Base-by-base conservation (phyloP, 2,329 filamentous ascomycete species). In the Metarhizium rileyi region DNA sequence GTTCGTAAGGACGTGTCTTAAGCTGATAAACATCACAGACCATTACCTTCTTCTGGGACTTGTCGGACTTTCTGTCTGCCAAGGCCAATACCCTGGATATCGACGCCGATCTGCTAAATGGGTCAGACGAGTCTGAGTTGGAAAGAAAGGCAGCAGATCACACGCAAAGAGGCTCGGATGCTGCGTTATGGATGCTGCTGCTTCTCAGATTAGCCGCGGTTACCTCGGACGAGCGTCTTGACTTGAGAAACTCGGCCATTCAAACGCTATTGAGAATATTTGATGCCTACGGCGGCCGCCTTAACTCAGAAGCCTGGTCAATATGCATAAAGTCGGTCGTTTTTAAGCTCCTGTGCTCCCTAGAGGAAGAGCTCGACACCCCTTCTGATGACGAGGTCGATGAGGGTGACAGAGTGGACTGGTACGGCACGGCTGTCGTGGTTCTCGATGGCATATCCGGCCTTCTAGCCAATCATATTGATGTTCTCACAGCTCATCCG, bases 21-120 rank as follows among this genome's bases (percentile, higher is more conserved):
- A 9, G 20, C 18, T 38, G 35, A 38, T 20, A 20, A 22, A 38
- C 35, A 18, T 38, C 33, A 22, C 35, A 88, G 80, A 93, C 90
- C 1, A 87, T 95, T 8, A 95, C 91, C 0, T 93, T 95, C 62
- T 95, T 95, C 65, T 96, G 90, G 89, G 90, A 91, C 48, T 78
- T 96, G 7, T 95, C 91, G 0, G 90, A 96, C 64, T 93, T 90
- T 55, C 73, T 97, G 4, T 83, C 80, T 1, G 70, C 74, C 3
- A 80, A 78, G 56, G 80, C 75, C 48, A 73, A 72, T 51, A 72
- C 75, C 0, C 75, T 84, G 42, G 73, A 76, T 1, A 77, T 84
- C 28, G 81, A 76, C 1, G 70, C 75, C 41, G 72, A 75, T 46
- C 71, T 83, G 52, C 72, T 83, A 50, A 67, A 72, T 42, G 70